Evolutionary conservation across 345 rosid species (phyloP), one percentile per base, ranked within the genome.

Genomic region (Citrus glauca): DNA sequence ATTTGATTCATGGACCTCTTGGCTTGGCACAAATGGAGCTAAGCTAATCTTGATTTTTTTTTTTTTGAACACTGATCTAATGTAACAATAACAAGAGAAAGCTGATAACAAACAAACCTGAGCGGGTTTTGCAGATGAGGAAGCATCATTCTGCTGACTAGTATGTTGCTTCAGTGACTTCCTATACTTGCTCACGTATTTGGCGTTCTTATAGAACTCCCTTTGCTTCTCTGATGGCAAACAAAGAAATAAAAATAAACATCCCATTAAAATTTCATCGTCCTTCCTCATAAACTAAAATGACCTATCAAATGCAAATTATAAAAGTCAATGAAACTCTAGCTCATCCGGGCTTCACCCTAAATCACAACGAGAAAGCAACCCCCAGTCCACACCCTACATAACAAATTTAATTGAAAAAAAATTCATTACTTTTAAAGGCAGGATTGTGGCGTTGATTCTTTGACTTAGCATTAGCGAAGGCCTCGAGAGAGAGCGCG

Each of bases 121-220:
- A 28, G 28, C 16, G 40, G 78, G 62, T 70, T 61, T 76, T 40
- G 27, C 56, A 32, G 71, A 40, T 0, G 78, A 78, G 6, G 81
- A 62, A 14, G 32, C 20, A 69, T 82, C 76, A 77, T 75, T 78
- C 65, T 75, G 87, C 78, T 67, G 85, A 75, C 50, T 80, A 45
- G 17, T 45, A 32, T 85, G 78, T 62, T 83, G 89, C 88, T 91
- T 90, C 27, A 75, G 27, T 62, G 85, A 75, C 81, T 88, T 90
- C 88, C 83, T 88, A 73, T 85, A 95, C 89, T 89, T 91, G 85
- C 87, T 88, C 53, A 93, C 89, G 73, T 74, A 83, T 82, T 93
- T 95, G 0, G 94, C 98, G 84, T 93, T 95, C 86, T 90, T 91
- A 77, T 91, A 93, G 81, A 90, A 91, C 55, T 93, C 99, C 64